A percentile compares a stretch with the other conserved stretches of the same genome.
Conservation (phyloP, 257 asterid genomes). For the Capsicum baccatum region DNA sequence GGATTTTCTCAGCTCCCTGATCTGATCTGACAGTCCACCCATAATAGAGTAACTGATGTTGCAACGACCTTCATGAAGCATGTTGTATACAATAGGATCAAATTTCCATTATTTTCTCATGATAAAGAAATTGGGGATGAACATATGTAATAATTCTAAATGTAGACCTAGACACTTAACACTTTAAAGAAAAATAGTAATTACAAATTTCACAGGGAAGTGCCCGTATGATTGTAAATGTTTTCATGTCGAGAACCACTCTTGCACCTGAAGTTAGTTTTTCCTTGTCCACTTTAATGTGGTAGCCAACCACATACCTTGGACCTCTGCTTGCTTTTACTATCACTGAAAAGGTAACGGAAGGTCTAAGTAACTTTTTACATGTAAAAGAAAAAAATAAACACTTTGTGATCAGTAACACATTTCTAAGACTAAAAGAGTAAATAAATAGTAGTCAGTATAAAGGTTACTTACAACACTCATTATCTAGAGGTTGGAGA, state of each 20-base stretch:
- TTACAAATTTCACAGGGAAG: conserved; percentile 94
- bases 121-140: background rate
- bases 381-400: too few relatives aligned
- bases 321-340: conserved; percentile 99
- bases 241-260: conserved; percentile 97
- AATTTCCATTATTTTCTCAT: conserved; percentile 57
- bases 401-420: background rate
- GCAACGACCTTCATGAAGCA: conserved; percentile 99
- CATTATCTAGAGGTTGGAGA: conserved; percentile 91
- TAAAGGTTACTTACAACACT: conserved; percentile 67
- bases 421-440: background rate
- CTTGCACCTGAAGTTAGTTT: conserved; percentile 93
- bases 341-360: conserved; percentile 58
- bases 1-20: conserved; percentile 91
- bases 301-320: conserved; percentile 96
- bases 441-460: conserved; percentile 12
- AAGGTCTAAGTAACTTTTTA: background rate
- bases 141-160: background rate
- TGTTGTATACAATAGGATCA: conserved; percentile 92
- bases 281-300: conserved; percentile 94
- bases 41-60: conserved; percentile 95
- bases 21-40: conserved; percentile 95
- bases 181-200: conserved; percentile 12
- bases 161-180: background rate
- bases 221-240: conserved; percentile 95